Percentiles rank a stretch among this genome's conserved stretches.
These are phyloP conservation scores for Cladosporium cucumerinum DNA, from an alignment of 2,329 filamentous ascomycete genomes.

Conservation along the genomic window DNA sequence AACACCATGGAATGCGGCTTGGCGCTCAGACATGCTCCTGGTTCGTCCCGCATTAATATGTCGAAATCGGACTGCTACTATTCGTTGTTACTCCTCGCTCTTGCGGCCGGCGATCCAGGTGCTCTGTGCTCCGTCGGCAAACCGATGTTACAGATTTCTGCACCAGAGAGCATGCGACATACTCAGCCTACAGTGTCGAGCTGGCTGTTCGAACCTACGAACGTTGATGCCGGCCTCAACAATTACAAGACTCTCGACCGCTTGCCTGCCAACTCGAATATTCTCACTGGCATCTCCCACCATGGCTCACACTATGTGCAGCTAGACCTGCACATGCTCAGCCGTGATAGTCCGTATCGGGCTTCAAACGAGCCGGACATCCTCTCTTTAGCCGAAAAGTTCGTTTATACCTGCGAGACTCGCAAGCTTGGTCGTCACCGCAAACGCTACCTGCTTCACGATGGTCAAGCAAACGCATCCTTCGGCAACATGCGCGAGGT, in stretches of 20 bases:
- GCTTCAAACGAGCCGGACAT: slow-evolving; percentile 28
- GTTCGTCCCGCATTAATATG: slow-evolving; percentile 25
- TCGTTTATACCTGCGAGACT: slow-evolving; percentile 35
- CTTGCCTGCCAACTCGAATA: slow-evolving; percentile 21
- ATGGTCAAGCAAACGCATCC: slow-evolving; percentile 32
- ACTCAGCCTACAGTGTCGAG: slow-evolving; percentile 19
- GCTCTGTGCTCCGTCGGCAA: slow-evolving; percentile 39
- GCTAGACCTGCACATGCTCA: slow-evolving; percentile 41
- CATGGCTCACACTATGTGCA: slow-evolving; percentile 39
- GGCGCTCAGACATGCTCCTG: slow-evolving; percentile 31
- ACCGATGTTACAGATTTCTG: slow-evolving; percentile 25
- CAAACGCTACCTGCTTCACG: slow-evolving; percentile 32
- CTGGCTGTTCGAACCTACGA: slow-evolving; percentile 33
- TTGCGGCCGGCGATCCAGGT: slow-evolving; percentile 42
- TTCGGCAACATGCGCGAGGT: slow-evolving; percentile 40
- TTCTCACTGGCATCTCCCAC: slow-evolving; percentile 30
- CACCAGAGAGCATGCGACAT: slow-evolving; percentile 2
- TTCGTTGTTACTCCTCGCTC: slow-evolving; percentile 39
- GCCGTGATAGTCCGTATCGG: slow-evolving; percentile 30
- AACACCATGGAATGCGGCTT: slow-evolving; percentile 41
- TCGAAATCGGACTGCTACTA: slow-evolving; percentile 42
- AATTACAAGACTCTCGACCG: slow-evolving; percentile 33
- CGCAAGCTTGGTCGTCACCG: slow-evolving; percentile 32
- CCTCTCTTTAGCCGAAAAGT: slow-evolving; percentile 32
- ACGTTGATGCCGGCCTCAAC: slow-evolving; percentile 34